Base-by-base conservation (phyloP, 805 yeast genomes). In the Wickerhamomyces xylosicus region DNA sequence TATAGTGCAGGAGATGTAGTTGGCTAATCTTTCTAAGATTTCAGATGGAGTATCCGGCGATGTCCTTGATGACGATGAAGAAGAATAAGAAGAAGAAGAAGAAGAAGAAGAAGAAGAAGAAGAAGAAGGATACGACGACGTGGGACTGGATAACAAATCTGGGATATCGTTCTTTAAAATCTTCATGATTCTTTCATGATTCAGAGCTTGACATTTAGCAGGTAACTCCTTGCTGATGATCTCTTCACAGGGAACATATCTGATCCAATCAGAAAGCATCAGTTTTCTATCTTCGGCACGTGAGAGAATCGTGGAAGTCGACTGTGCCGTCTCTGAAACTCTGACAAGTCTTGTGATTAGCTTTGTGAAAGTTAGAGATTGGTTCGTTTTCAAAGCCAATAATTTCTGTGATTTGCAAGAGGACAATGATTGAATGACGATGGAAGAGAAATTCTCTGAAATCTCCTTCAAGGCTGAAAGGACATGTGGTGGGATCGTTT, bases 221-320 rank as follows among this genome's bases (percentile, higher is more conserved):
- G 80, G 78, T 13, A 69, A 61, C 44, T 74, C 80, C 27, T 76
- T 62, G 16, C 57, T 48, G 2, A 71, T 63, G 20, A 74, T 62
- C 33, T 66, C 65, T 20, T 54, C 57, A 34, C 69, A 55, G 46
- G 77, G 72, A 31, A 77, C 71, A 41, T 62, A 62, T 36, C 58
- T 49, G 11, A 55, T 39, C 86, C 85, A 80, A 55, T 78, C 85
- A 28, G 58, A 55, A 34, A 62, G 51, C 85, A 79, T 79, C 22
- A 64, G 53, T 27, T 57, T 60, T 34, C 67, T 59, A 37, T 75
- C 80, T 13, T 51, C 42, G 7, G 56, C 53, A 38, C 65, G 65
- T 17, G 61, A 57, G 31, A 74, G 61, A 19, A 74, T 69, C 42
- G 63, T 62, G 27, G 64, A 60, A 0, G 77, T 78, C 35, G 66